phyloP scores from a whole-genome alignment of 2,329 filamentous ascomycete species.

The Alternaria solani region DNA sequence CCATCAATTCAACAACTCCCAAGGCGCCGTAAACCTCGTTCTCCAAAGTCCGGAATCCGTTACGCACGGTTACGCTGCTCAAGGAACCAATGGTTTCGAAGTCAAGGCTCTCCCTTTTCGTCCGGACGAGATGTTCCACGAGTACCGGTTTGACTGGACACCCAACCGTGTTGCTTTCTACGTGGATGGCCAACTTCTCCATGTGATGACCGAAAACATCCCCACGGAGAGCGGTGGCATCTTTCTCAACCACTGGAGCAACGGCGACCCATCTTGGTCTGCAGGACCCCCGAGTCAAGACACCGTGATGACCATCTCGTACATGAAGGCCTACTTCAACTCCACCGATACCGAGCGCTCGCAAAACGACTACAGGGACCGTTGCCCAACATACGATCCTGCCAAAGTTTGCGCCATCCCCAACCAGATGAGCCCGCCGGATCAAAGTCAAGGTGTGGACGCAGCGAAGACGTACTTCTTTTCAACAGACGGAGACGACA shows the following conservation, averaged over 20 bases:
- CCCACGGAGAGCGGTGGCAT: constrained; percentile 70
- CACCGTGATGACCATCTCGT: constrained; percentile 69
- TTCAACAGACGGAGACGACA: constrained; percentile 30
- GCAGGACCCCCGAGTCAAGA: constrained; percentile 72
- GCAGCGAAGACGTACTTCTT: constrained; percentile 51
- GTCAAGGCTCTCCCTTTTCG: constrained; percentile 70
- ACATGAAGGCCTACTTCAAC: constrained; percentile 84
- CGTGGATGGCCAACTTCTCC: constrained; percentile 67
- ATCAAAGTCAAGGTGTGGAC: constrained; percentile 32
- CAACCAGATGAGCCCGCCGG: constrained; percentile 40
- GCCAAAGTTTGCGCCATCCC: constrained; percentile 47
- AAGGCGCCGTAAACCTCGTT: constrained; percentile 75
- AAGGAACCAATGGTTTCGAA: constrained; percentile 65
- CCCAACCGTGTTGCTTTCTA: constrained; percentile 71
- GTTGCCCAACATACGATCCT: constrained; percentile 40
- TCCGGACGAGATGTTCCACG: constrained; percentile 72
- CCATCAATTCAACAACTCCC: constrained; percentile 65
- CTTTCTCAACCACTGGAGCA: constrained; percentile 79
- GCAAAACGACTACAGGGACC: constrained; percentile 41
- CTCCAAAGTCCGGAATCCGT: constrained; percentile 71
- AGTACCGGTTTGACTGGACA: constrained; percentile 81
- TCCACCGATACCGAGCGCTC: constrained; percentile 58
- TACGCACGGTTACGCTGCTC: constrained; percentile 68
- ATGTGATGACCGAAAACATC: constrained; percentile 64
- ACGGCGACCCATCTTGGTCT: constrained; percentile 75